Base-by-base conservation (phyloP, 345 rosid genomes). In the Eucalyptus erythrocorys region DNA sequence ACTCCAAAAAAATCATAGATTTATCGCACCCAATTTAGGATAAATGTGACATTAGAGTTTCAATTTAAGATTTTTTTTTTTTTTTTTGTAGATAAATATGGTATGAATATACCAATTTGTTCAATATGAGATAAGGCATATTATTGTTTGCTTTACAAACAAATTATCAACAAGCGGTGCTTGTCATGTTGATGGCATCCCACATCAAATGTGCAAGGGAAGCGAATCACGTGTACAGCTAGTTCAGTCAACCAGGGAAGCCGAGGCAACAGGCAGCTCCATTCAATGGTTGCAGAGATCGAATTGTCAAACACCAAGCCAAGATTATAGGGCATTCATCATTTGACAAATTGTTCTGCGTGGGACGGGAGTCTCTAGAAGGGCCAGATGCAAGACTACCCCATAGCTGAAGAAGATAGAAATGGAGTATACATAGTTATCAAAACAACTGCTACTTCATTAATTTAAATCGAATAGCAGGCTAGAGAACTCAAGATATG, bases 11-110 rank as follows among this genome's bases (percentile, higher is more conserved):
- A 27, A 59, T 59, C 16, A 26, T 27, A 12, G 3, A 55, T 55
- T 55, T 55, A 55, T 55, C 0, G 6, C 61, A 55, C 0, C 0
- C 6, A 55, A 24, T 55, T 55, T 22, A 8, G 0, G 5, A 9
- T 55, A 55, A 55, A 22, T 22, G 5, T 55, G 27, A 24, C 61
- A 21, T 22, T 9, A 22, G 3, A 8, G 61, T 24, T 55, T 55
- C 6, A 55, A 9, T 4, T 19, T 51, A 7, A 51, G 3, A 13
- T 1, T 51, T 19, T 51, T n/a, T n/a, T 1, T 51, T 19, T 51
- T n/a, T n/a, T 3, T 19, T 51, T 22, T 55, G 21, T 53, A 22
- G 12, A 22, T 55, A 1, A 55, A 55, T 24, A 30, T 1, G 1
- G 0, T 55, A 22, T 4, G 6, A 55, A 4, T 55, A 22, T 55